These are phyloP conservation scores for Pythium periplocum DNA, from an alignment of 352 stramenopile species.

Conservation along the genomic window DNA sequence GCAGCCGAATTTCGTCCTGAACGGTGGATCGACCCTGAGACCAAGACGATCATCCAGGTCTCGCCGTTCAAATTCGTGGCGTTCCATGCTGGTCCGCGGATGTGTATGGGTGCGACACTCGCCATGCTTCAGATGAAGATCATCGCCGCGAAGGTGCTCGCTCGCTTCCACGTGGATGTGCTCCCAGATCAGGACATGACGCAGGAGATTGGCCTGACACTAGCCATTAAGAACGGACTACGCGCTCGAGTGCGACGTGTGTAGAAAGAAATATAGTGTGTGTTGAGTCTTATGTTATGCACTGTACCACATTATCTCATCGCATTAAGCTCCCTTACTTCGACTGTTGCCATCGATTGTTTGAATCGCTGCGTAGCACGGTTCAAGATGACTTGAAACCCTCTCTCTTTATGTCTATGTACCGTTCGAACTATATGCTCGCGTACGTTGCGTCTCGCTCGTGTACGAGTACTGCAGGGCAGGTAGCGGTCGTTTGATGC, in stretches of 20 bases:
- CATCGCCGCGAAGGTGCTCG: constrained; percentile 37
- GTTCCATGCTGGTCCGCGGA: constrained; percentile 62
- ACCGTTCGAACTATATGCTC: too few species aligned
- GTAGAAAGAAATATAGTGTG: too few species aligned
- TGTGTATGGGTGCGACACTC: constrained; percentile 58
- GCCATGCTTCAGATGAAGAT: constrained; percentile 76
- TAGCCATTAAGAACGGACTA: constrained; percentile 38
- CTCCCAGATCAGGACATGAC: constrained; percentile 28
- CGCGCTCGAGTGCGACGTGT: background rate
- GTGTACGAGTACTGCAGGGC: too few species aligned
- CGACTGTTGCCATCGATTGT: too few species aligned
- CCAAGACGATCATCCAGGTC: constrained; percentile 26
- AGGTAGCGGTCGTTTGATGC: too few species aligned
- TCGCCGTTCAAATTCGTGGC: constrained; percentile 59
- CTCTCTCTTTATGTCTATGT: too few species aligned
- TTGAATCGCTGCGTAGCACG: too few species aligned
- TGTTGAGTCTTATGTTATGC: too few species aligned
- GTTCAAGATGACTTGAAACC: too few species aligned
- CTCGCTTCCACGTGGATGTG: constrained; percentile 39
- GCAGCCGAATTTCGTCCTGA: constrained; percentile 37
- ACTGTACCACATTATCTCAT: too few species aligned
- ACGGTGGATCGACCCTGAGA: constrained; percentile 45
- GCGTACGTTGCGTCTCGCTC: too few species aligned
- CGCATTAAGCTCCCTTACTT: too few species aligned
- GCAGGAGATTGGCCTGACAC: constrained; percentile 42